A percentile compares a stretch with the other conserved stretches of the same genome.
Conservation (phyloP, 352 stramenopile species). For the Globisporangium splendens region DNA sequence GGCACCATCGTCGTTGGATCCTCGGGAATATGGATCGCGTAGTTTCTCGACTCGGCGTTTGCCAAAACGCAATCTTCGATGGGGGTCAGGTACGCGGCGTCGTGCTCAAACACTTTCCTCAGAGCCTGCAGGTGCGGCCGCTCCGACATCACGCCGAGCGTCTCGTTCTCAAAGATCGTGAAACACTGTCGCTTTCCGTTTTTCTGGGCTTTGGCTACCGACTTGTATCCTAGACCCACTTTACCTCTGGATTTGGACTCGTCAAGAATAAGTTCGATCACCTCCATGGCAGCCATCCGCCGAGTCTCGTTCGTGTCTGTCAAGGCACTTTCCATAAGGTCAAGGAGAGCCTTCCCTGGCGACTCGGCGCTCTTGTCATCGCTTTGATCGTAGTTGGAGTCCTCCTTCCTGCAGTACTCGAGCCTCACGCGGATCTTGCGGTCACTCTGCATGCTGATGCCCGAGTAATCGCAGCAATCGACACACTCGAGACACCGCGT, state of each 20-base stretch:
- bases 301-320: conserved; percentile 18
- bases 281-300: conserved; percentile 25
- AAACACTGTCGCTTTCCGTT: neutral
- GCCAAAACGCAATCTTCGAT: conserved; percentile 32
- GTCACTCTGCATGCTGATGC: conserved; percentile 16
- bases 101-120: neutral
- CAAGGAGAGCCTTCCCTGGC: neutral
- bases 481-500: conserved; percentile 44
- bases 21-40: conserved; percentile 22
- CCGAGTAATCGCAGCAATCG: conserved; percentile 36
- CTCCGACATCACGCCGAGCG: too few species aligned
- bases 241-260: conserved; percentile 2
- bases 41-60: conserved; percentile 33
- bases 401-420: too few species aligned
- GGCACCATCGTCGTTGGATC: conserved; percentile 16
- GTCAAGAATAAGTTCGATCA: conserved; percentile 31
- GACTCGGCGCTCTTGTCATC: neutral
- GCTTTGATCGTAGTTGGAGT: neutral
- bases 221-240: too few species aligned
- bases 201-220: neutral
- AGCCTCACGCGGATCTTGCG: conserved; percentile 4
- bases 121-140: neutral
- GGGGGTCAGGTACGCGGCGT: conserved; percentile 3
- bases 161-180: too few species aligned
- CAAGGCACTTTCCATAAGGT: conserved; percentile 19